phyloP scores from a whole-genome alignment of 2,329 filamentous ascomycete species.

The Metarhizium brunneum region DNA sequence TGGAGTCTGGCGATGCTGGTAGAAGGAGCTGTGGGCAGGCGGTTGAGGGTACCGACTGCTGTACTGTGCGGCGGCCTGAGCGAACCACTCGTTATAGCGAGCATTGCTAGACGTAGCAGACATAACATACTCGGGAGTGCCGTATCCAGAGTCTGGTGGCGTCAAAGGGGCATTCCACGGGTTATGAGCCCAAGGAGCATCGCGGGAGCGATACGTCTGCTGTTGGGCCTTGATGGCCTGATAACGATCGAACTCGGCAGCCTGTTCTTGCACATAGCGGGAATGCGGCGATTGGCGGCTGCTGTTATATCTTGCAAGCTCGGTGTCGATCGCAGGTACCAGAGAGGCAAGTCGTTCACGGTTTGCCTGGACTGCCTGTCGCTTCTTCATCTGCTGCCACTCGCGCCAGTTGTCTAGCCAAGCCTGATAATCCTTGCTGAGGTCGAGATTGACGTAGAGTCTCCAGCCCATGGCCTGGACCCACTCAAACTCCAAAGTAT shows the following conservation, averaged over 20 bases:
- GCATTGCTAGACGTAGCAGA: slow-evolving; percentile 45
- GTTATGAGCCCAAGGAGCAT: slow-evolving; percentile 35
- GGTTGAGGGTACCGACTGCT: slow-evolving; percentile 35
- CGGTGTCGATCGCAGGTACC: slow-evolving; percentile 37
- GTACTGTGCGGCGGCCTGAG: slow-evolving; percentile 32
- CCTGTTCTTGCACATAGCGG: slow-evolving; percentile 45
- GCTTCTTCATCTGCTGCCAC: slow-evolving; percentile 47
- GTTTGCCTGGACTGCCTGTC: slow-evolving; percentile 35
- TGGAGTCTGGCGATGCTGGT: slow-evolving; percentile 29
- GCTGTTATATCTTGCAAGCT: slow-evolving; percentile 29
- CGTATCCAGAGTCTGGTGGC: slow-evolving; percentile 52
- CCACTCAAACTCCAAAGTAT: slow-evolving; percentile 82
- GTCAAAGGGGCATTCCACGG: slow-evolving; percentile 43
- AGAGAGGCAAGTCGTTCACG: slow-evolving; percentile 41
- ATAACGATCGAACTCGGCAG: slow-evolving; percentile 42
- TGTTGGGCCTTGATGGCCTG: slow-evolving; percentile 35
- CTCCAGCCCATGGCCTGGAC: slow-evolving; percentile 73
- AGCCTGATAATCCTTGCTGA: slow-evolving; percentile 60
- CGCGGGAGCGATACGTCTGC: slow-evolving; percentile 33
- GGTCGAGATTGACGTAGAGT: slow-evolving; percentile 76
- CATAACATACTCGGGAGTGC: slow-evolving; percentile 48
- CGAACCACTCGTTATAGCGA: slow-evolving; percentile 50
- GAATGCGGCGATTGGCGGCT: slow-evolving; percentile 28
- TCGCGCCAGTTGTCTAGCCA: slow-evolving; percentile 53
- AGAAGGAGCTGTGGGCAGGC: slow-evolving; percentile 30